Conservation (phyloP, 225 moss, liverwort and hornwort species). For the Polytrichum formosum region DNA sequence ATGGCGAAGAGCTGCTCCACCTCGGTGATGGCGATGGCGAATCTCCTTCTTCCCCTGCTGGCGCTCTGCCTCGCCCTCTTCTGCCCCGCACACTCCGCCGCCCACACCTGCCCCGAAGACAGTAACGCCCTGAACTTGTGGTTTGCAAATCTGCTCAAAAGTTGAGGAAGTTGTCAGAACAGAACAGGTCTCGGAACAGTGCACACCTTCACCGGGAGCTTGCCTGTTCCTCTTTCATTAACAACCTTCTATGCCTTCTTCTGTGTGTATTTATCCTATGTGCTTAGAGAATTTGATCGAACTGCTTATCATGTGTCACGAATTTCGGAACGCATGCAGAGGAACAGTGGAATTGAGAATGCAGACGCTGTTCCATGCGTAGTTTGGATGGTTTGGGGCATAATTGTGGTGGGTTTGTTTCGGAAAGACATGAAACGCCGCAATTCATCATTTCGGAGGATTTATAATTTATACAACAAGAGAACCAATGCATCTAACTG, state of each 20-base stretch:
- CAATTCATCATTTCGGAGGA: too few species aligned
- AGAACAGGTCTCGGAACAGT: background rate
- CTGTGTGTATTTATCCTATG: background rate
- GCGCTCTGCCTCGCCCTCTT: conserved; percentile 12
- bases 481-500: too few species aligned
- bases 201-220: too few species aligned
- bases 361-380: too few species aligned
- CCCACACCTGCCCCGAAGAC: conserved; percentile 38
- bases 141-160: background rate
- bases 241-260: background rate
- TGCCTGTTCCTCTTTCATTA: too few species aligned
- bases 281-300: background rate
- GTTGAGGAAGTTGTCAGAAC: background rate
- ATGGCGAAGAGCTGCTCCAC: background rate
- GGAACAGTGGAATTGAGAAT: background rate
- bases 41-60: conserved; percentile 13
- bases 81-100: conserved; percentile 15
- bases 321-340: background rate
- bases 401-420: too few species aligned
- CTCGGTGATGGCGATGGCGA: conserved; percentile 20
- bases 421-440: too few species aligned
- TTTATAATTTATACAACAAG: too few species aligned
- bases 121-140: conserved; percentile 8
- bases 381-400: too few species aligned
- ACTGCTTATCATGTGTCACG: background rate